Evolutionary conservation across 768 basidiomycete genomes (phyloP), one percentile per base, ranked within the genome.

Genomic region (Lactarius vividus): DNA sequence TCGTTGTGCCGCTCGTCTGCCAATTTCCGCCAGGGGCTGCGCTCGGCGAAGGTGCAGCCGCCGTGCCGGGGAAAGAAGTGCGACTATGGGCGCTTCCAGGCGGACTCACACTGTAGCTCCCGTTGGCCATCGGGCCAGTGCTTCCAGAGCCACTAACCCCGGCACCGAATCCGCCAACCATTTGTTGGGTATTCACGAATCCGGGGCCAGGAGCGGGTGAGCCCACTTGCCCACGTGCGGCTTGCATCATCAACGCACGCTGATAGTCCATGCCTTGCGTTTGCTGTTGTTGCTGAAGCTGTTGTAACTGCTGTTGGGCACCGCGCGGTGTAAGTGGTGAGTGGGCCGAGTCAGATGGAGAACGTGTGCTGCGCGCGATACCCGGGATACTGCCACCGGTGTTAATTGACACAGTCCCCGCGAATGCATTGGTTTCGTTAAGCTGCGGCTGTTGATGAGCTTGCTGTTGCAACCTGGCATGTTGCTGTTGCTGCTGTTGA

Each of bases 341-440:
- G 62, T 78, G 78, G 2, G 79, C 77, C 40, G 81, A 78, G 66
- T 91, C 89, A 20, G 88, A 85, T n/a, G 90, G 90, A 49, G 90
- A 91, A 62, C 89, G 81, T 58, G 85, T 83, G 70, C 86, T 90
- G 71, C 90, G 80, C 26, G 89, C 88, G 60, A 92, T 92, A 15
- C 89, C 89, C 0, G 88, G 88, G 61, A 91, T 79, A 76, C 70
- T 40, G 26, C 31, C 15, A 20, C 28, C 75, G 72, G 59, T 75
- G 72, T 66, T 76, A 39, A 69, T 70, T 13, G 72, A 65, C 73
- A 57, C 77, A 54, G 13, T 76, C 61, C 79, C 71, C 37, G 79
- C 68, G 74, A 84, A 75, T 74, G 78, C 78, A 82, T 82, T 23
- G 84, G 83, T 10, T 76, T 77, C 44, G 78, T 75, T 23, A 68